Conservation (phyloP, 352 stramenopile genomes). For the Albugo laibachii region DNA sequence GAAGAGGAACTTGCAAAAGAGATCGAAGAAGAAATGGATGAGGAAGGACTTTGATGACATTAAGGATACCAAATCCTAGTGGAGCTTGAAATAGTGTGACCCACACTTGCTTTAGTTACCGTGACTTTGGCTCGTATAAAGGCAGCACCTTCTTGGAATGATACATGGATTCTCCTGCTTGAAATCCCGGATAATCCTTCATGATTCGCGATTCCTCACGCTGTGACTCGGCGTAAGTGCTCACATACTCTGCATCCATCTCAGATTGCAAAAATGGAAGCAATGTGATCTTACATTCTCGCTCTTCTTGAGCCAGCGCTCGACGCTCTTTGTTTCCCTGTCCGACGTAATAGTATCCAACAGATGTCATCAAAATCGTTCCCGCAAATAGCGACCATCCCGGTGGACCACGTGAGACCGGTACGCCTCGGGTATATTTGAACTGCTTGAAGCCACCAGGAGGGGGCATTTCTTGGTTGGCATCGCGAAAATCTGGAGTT, state of each 20-base stretch:
- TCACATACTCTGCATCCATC: slow-evolving; percentile 81
- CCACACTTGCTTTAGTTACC: no score
- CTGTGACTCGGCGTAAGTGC: slow-evolving; percentile 75
- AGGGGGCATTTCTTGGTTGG: slow-evolving; percentile 73
- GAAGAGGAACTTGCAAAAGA: slow-evolving; percentile 91
- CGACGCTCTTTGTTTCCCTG: slow-evolving; percentile 60
- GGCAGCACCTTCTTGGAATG: slow-evolving; percentile 63
- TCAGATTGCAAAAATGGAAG: slow-evolving; percentile 90
- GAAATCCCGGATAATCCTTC: slow-evolving; percentile 88
- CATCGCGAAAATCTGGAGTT: slow-evolving; percentile 51
- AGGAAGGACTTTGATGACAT: slow-evolving; percentile 30
- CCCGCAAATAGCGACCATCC: slow-evolving; percentile 63
- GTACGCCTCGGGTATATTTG: slow-evolving; percentile 42
- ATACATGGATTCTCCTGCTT: slow-evolving; percentile 75
- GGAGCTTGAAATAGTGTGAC: no score
- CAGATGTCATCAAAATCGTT: slow-evolving; percentile 45
- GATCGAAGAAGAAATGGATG: slow-evolving; percentile 94
- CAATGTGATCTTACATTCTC: slow-evolving; percentile 84
- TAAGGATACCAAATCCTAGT: no score
- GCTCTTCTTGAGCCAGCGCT: slow-evolving; percentile 59
- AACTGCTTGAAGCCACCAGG: slow-evolving; percentile 49
- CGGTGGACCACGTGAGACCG: slow-evolving; percentile 40
- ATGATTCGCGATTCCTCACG: slow-evolving; percentile 87
- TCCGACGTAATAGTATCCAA: slow-evolving; percentile 55
- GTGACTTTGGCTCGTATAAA: slow-evolving; percentile 44